Percentiles rank a stretch among this genome's conserved stretches.
Evolutionary conservation across 2,329 filamentous ascomycete genomes (phyloP).

Genomic region (Chalaropsis ovoidea): DNA sequence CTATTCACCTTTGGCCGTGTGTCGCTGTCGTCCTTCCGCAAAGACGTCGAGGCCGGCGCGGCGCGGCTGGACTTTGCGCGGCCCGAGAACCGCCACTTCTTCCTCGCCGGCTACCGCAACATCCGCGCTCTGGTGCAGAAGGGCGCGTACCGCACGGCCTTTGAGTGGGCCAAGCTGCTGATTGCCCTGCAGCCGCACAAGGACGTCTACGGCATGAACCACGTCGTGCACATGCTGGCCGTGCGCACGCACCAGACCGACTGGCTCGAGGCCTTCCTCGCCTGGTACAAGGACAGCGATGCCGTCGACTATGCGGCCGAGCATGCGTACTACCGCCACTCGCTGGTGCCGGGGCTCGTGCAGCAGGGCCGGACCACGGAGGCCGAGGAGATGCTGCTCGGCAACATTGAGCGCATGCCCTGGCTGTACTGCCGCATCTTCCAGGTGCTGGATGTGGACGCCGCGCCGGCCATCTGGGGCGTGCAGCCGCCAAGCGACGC

Average conservation of each 20-base stretch:
- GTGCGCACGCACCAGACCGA: conserved; percentile 68
- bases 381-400: conserved; percentile 53
- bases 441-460: conserved; percentile 65
- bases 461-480: conserved; percentile 77
- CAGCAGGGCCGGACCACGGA: conserved; percentile 56
- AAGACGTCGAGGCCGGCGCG: conserved; percentile 63
- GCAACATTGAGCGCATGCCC: conserved; percentile 62
- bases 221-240: conserved; percentile 74
- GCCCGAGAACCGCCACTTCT: conserved; percentile 85
- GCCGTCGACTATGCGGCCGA: conserved; percentile 34
- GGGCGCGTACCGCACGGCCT: conserved; percentile 84
- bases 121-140: conserved; percentile 76
- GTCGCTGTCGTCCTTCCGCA: conserved; percentile 70
- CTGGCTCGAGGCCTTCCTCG: conserved; percentile 62
- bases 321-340: conserved; percentile 63
- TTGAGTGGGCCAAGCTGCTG: conserved; percentile 86
- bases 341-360: conserved; percentile 63
- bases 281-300: conserved; percentile 33
- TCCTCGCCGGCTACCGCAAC: conserved; percentile 81
- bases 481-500: conserved; percentile 55
- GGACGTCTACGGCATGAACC: conserved; percentile 74
- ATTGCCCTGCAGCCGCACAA: conserved; percentile 56
- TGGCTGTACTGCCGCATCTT: conserved; percentile 79
- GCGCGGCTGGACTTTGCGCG: conserved; percentile 71
- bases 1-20: conserved; percentile 90